Evolutionary conservation across 768 basidiomycete species (phyloP), one percentile per base, ranked within the genome.

Genomic region (Pleurotus giganteus): DNA sequence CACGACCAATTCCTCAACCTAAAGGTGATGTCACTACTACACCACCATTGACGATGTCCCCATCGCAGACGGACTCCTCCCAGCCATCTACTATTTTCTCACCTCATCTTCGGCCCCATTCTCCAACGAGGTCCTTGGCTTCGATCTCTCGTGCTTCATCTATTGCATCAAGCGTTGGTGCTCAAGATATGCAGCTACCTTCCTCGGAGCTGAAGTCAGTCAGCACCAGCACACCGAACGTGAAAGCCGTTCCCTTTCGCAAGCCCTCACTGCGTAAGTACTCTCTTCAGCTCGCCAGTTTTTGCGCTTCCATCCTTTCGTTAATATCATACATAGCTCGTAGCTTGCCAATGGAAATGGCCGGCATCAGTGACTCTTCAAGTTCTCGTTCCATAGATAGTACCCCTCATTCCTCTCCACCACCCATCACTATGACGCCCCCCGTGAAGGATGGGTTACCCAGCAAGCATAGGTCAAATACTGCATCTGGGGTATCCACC

Each of bases 161-260:
- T 26, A 60, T 63, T 23, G 61, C 63, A 11, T 65, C 66, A 21
- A 65, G 63, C 41, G 65, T 59, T 43, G 64, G 60, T 41, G 63
- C 53, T 24, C 61, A 62, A 55, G 66, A 68, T 53, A 66, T 67
- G 64, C 60, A 61, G 49, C 31, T 65, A 19, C 64, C 69, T 41
- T 66, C 64, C 44, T 49, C 61, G 13, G 60, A 58, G 32, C 50
- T 49, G 19, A 58, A 51, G 27, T 7, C 23, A 23, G 21, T 12
- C 17, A 19, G 15, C 19, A 17, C 11, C 8, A 47, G 29, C 13
- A 41, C n/a, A 4, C 15, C 39, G n/a, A n/a, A n/a, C n/a, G n/a
- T n/a, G n/a, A n/a, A n/a, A n/a, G n/a, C 15, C 15, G n/a, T 11
- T n/a, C 12, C 4, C 39, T 17, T 46, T 15, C 15, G 6, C 9